phyloP scores from a whole-genome alignment of 192 early-diverging fungal species.

The Glomus cerebriforme region DNA sequence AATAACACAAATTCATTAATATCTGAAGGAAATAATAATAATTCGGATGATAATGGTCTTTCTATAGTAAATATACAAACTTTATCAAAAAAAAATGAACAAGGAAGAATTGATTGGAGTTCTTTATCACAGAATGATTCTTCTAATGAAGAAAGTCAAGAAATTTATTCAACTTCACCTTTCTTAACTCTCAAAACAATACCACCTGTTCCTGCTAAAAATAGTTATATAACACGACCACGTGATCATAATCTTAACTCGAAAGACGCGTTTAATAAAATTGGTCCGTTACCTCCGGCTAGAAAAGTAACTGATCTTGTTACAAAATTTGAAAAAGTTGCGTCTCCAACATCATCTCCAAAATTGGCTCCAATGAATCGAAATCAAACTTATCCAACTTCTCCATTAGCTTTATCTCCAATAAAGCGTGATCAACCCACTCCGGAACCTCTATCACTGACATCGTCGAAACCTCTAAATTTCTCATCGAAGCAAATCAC shows the following conservation, averaged over 20 bases:
- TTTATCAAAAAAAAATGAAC: too few species aligned
- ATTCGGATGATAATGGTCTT: too few species aligned
- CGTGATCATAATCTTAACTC: background rate
- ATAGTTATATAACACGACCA: background rate
- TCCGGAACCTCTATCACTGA: background rate
- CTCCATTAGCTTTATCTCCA: background rate
- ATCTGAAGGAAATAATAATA: too few species aligned
- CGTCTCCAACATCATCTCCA: background rate
- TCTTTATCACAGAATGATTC: background rate
- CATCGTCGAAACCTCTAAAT: background rate
- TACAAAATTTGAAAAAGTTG: background rate
- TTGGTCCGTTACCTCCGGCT: background rate
- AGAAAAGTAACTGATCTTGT: background rate
- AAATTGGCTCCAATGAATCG: background rate
- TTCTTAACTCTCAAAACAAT: background rate
- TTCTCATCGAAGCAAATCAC: background rate
- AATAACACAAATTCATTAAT: too few species aligned
- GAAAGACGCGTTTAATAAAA: background rate
- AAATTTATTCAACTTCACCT: background rate
- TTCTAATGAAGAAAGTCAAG: background rate
- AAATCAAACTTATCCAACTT: background rate
- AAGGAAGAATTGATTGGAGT: slow-evolving; percentile 8
- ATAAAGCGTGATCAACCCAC: background rate
- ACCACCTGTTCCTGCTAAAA: background rate
- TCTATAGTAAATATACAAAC: too few species aligned